A percentile compares a stretch with the other conserved stretches of the same genome.
phyloP scores from a whole-genome alignment of 148 eudicot genomes.

The Selenicereus undatus region DNA sequence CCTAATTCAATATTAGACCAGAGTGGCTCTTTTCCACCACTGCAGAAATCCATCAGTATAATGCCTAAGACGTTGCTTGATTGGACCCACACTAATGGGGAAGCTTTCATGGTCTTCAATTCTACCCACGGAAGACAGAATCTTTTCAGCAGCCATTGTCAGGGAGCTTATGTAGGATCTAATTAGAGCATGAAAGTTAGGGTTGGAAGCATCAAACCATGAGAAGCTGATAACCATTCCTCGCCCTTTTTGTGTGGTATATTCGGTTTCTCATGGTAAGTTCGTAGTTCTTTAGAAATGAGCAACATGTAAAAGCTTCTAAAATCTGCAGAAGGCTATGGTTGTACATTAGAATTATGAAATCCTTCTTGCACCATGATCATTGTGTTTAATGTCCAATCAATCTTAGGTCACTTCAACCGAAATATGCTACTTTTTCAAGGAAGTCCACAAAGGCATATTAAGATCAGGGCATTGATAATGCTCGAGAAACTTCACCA shows the following conservation, averaged over 20 bases:
- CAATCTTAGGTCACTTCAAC: neutral
- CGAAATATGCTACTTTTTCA: neutral
- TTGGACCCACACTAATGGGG: slow-evolving; percentile 42
- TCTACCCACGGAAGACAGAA: slow-evolving; percentile 23
- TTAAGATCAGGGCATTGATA: neutral
- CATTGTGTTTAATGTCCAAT: neutral
- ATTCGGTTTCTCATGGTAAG: slow-evolving; percentile 25
- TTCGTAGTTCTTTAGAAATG: slow-evolving; percentile 24
- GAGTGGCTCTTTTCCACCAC: slow-evolving; percentile 20
- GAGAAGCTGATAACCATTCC: slow-evolving; percentile 19
- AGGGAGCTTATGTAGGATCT: slow-evolving; percentile 33
- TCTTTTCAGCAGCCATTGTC: slow-evolving; percentile 16
- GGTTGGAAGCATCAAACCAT: neutral
- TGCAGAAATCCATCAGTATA: slow-evolving; percentile 25
- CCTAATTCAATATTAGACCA: slow-evolving; percentile 22
- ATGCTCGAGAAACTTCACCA: neutral
- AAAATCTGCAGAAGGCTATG: slow-evolving; percentile 18
- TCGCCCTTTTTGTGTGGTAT: slow-evolving; percentile 24
- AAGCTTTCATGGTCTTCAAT: slow-evolving; percentile 37
- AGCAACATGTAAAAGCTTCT: slow-evolving; percentile 21
- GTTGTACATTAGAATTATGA: slow-evolving; percentile 24
- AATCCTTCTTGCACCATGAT: slow-evolving; percentile 15
- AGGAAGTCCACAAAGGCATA: neutral
- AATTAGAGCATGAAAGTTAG: slow-evolving; percentile 23
- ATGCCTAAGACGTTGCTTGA: slow-evolving; percentile 40